Evolutionary conservation across 164 flowering plant species (phyloP).

Genomic region (Malania oleifera): DNA sequence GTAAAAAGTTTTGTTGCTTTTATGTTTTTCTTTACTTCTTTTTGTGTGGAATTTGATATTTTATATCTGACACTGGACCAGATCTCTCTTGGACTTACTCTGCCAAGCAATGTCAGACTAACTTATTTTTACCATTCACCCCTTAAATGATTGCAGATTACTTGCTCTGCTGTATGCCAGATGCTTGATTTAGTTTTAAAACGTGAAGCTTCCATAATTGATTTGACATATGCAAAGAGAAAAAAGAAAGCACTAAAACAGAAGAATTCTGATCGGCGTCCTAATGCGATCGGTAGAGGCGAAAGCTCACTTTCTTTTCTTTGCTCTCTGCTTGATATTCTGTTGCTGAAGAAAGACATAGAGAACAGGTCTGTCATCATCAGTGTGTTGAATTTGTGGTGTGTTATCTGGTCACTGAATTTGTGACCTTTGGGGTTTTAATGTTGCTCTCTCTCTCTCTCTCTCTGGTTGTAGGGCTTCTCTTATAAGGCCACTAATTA

Average conservation of each 20-base stretch:
- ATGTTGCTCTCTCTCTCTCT: background rate
- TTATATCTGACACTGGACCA: background rate
- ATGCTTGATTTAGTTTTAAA: constrained; percentile 39
- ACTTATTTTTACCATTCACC: background rate
- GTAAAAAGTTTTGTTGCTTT: no score
- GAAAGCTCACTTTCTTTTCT: constrained; percentile 36
- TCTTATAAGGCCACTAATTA: constrained; percentile 61
- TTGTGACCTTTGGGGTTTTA: background rate
- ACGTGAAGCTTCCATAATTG: constrained; percentile 13
- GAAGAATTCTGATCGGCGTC: constrained; percentile 10
- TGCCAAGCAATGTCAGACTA: background rate
- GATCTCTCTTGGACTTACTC: background rate
- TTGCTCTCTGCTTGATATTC: constrained; percentile 74
- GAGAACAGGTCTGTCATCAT: constrained; percentile 44
- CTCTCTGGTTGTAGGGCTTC: constrained; percentile 34
- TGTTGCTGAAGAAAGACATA: constrained; percentile 75
- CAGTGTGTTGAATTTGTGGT: background rate
- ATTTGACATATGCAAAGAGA: constrained; percentile 33
- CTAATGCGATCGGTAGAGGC: constrained; percentile 22
- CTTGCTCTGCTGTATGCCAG: constrained; percentile 31
- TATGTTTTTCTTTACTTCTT: no score
- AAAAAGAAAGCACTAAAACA: constrained; percentile 33
- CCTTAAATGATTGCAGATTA: constrained; percentile 41
- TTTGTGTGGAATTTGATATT: background rate
- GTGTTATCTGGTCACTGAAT: background rate